Base-by-base conservation (phyloP, 2,329 filamentous ascomycete genomes). In the Metarhizium sp. region DNA sequence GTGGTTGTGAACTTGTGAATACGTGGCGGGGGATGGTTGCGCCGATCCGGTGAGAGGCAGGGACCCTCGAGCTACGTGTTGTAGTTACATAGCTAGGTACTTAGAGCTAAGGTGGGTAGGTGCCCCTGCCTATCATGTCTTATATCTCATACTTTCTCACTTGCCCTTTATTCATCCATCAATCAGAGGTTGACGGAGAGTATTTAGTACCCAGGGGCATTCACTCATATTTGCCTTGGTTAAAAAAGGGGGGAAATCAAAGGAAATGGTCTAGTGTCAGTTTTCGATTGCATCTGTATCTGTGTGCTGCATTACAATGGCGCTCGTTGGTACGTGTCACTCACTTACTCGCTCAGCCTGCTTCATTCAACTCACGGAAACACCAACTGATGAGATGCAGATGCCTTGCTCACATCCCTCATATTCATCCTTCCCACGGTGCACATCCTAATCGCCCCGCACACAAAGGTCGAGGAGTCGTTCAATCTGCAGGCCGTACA, bases 391-490 rank as follows among this genome's bases (percentile, higher is more conserved):
- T 14, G 50, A 49, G 13, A 18, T 40, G 2, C 11, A 69, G 67
- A 70, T 52, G 14, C 59, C 16, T 38, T 60, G 43, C 57, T 67
- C 49, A 58, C 60, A 34, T 53, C 60, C 29, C 59, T 71, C 48
- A 65, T 73, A 57, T 65, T 84, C 59, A 71, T 85, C 51, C 75
- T 91, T 56, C 87, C 88, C 1, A 69, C 77, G 2, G 55, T 87
- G 54, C 89, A 96, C 70, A 82, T 95, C 55, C 66, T 84, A 58
- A 68, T 84, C 29, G 84, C 92, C 11, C 94, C 94, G 1, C 92
- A 95, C 74, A 96, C 92, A 56, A 99, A 99, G 71, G 94, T 99
- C 57, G 94, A 99, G 71, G 94, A 99, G 72, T 97, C 92, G 0
- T 97, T 99, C 80, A 96, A 96, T 69, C 84, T 97, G 57, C 94